Percentiles rank a stretch among this genome's conserved stretches.
Conservation (phyloP, 1,284 basidiomycete genomes). For the Vanrija humicola region DNA sequence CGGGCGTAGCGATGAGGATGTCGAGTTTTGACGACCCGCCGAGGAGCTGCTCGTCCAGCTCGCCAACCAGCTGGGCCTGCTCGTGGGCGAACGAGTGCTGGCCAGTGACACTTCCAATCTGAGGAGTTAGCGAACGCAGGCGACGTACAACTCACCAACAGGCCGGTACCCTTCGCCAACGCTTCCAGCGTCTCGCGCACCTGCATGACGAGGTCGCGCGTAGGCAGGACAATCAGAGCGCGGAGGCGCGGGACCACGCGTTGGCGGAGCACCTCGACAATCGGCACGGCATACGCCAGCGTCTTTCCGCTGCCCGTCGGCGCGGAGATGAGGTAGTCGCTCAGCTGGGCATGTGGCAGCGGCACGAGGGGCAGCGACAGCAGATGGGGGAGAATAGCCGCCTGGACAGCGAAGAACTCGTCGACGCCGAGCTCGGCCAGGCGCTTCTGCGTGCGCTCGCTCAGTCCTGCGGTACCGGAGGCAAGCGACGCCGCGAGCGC, state of each 20-base stretch:
- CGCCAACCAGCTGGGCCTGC: slow-evolving; percentile 41
- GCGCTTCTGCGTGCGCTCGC: slow-evolving; percentile 60
- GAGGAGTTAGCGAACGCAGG: not conserved
- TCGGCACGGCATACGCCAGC: slow-evolving; percentile 86
- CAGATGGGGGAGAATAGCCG: slow-evolving; percentile 41
- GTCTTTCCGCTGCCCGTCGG: slow-evolving; percentile 98
- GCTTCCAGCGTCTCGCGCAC: slow-evolving; percentile 87
- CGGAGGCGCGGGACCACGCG: slow-evolving; percentile 76
- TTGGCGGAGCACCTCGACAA: slow-evolving; percentile 75
- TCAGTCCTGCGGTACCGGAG: slow-evolving; percentile 52
- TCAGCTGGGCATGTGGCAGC: slow-evolving; percentile 66
- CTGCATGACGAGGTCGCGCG: slow-evolving; percentile 89
- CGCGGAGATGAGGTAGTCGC: slow-evolving; percentile 92
- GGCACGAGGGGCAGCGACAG: slow-evolving; percentile 51
- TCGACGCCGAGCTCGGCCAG: slow-evolving; percentile 70
- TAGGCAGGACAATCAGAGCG: slow-evolving; percentile 90
- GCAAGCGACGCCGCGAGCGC: slow-evolving; percentile 47
- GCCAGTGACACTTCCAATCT: slow-evolving; percentile 49
- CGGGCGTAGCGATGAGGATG: slow-evolving; percentile 92
- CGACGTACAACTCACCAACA: slow-evolving; percentile 61
- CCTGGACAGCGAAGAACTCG: slow-evolving; percentile 68
- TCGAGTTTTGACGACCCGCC: slow-evolving; percentile 82
- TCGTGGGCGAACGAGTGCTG: slow-evolving; percentile 49
- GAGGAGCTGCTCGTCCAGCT: slow-evolving; percentile 29
- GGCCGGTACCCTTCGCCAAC: slow-evolving; percentile 74